These are phyloP conservation scores for Brassica nigra DNA, from an alignment of 345 rosid species.

Conservation along the genomic window DNA sequence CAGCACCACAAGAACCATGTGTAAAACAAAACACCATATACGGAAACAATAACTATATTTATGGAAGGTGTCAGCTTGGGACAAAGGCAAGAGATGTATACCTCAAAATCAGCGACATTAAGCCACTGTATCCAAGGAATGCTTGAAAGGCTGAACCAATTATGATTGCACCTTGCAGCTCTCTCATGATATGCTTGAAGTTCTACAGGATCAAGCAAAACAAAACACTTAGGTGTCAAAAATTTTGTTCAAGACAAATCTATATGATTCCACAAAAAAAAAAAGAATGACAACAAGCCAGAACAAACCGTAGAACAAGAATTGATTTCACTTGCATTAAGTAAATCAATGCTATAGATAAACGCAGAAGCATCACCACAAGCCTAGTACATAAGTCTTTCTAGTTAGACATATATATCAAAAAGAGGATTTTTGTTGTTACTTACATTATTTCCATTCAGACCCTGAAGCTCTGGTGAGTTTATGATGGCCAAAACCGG, in stretches of 20 bases:
- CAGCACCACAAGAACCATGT: neutral
- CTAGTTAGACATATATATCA: no score
- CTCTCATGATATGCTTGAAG: constrained; percentile 96
- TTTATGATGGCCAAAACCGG: constrained; percentile 86
- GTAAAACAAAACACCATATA: neutral
- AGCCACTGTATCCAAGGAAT: constrained; percentile 88
- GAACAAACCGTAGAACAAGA: neutral
- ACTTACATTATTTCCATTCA: constrained; percentile 80
- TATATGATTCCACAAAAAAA: neutral
- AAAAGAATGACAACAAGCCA: neutral
- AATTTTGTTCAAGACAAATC: neutral
- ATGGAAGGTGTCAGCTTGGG: constrained; percentile 12
- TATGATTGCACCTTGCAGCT: constrained; percentile 88
- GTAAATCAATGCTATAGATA: neutral
- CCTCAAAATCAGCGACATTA: constrained; percentile 72
- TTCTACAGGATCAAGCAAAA: constrained; percentile 50
- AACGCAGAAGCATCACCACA: neutral
- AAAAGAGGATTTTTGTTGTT: neutral
- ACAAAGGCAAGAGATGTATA: constrained; percentile 32
- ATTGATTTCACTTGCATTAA: neutral
- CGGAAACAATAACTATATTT: constrained; percentile 20
- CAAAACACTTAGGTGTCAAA: neutral
- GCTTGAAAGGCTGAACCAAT: constrained; percentile 88
- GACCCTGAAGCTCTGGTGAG: constrained; percentile 84
- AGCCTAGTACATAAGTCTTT: neutral